Conservation (phyloP, 1,284 basidiomycete species). For the Malassezia yamatoensis region DNA sequence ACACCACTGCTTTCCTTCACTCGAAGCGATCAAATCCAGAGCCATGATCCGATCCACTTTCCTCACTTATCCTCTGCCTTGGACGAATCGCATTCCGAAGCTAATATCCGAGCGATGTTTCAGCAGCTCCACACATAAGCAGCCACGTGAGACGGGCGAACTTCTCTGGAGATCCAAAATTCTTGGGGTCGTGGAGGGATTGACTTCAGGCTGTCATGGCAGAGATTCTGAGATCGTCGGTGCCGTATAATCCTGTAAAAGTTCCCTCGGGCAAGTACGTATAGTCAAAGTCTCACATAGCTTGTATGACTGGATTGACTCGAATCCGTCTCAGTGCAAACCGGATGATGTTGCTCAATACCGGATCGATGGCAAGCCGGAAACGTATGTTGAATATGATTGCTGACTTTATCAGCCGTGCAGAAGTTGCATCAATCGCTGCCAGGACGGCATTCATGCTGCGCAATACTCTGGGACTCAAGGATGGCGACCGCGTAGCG, state of each 20-base stretch:
- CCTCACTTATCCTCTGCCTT: too few relatives aligned
- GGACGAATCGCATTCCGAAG: too few relatives aligned
- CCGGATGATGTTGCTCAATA: background rate
- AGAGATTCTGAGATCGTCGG: background rate
- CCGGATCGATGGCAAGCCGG: constrained; percentile 31
- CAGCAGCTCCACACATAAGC: too few relatives aligned
- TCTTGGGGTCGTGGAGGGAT: too few relatives aligned
- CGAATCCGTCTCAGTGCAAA: background rate
- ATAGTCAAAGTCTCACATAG: background rate
- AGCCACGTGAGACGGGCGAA: too few relatives aligned
- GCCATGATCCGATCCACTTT: too few relatives aligned
- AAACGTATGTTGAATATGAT: constrained; percentile 12
- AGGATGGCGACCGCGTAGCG: constrained; percentile 29
- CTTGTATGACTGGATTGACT: constrained; percentile 10
- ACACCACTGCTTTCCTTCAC: constrained; percentile 1
- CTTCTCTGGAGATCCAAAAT: too few relatives aligned
- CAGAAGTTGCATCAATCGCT: constrained; percentile 23
- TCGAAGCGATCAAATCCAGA: constrained; percentile 1
- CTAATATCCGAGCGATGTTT: too few relatives aligned
- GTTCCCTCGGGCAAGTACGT: constrained; percentile 9
- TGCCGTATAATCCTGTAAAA: background rate
- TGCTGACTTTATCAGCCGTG: constrained; percentile 16
- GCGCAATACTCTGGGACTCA: constrained; percentile 27
- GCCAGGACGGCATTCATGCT: constrained; percentile 27
- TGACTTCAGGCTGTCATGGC: background rate